phyloP scores from a whole-genome alignment of 2,329 filamentous ascomycete species.

The Madurella fahalii region DNA sequence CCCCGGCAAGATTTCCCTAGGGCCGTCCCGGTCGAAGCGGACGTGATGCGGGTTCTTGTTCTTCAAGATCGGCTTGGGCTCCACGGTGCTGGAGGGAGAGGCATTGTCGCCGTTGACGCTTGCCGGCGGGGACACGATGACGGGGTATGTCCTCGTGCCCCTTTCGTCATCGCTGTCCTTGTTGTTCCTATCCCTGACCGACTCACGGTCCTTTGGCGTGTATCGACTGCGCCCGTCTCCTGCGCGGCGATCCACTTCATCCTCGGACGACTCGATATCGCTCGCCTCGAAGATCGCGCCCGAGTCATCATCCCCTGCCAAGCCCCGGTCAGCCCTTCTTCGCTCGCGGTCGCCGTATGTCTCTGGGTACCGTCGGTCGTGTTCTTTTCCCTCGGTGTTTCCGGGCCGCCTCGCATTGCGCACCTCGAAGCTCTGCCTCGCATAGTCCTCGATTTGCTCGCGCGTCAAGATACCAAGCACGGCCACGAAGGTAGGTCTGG shows the following conservation, averaged over 20 bases:
- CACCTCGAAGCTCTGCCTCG: conserved; percentile 45
- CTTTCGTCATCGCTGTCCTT: conserved; percentile 27
- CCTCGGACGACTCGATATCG: conserved; percentile 28
- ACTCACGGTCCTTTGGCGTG: conserved; percentile 12
- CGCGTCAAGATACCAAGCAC: conserved; percentile 52
- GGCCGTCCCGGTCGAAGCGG: conserved; percentile 46
- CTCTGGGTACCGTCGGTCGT: conserved; percentile 9
- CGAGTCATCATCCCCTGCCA: conserved; percentile 21
- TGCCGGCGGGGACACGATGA: conserved; percentile 38
- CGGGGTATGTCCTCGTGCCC: conserved; percentile 35
- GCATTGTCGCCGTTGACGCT: conserved; percentile 29
- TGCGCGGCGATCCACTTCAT: conserved; percentile 15
- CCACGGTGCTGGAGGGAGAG: conserved; percentile 34
- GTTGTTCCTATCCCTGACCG: conserved; percentile 17
- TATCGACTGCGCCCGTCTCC: not conserved
- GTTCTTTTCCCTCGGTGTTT: conserved; percentile 14
- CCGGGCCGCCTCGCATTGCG: conserved; percentile 37
- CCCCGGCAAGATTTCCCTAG: conserved; percentile 39
- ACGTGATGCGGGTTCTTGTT: conserved; percentile 57
- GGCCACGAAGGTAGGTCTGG: conserved; percentile 56
- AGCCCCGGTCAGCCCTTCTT: conserved; percentile 15
- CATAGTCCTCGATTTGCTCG: conserved; percentile 50
- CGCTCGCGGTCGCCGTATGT: conserved; percentile 25
- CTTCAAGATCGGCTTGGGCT: conserved; percentile 58
- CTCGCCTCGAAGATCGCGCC: conserved; percentile 22